Percentiles rank a stretch among this genome's conserved stretches.
Conservation (phyloP, 257 asterid species). For the Paraleonurus japonicus region DNA sequence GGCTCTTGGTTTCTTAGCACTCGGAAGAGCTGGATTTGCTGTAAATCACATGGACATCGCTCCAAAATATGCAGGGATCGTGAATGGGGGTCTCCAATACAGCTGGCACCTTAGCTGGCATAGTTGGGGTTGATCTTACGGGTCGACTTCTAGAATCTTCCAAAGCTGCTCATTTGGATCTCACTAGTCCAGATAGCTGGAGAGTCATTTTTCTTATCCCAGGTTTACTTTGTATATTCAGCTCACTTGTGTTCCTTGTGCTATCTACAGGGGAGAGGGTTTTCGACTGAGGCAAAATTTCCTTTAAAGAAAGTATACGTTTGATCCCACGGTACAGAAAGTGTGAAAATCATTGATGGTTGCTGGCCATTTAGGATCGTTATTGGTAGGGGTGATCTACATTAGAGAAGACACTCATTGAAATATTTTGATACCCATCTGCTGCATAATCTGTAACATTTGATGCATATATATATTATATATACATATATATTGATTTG, state of each 20-base stretch:
- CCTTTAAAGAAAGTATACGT: not conserved
- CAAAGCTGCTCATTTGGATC: conserved; percentile 63
- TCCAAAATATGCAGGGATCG: conserved; percentile 91
- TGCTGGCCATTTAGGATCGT: conserved; percentile 1
- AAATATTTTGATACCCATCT: not conserved
- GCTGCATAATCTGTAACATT: conserved; percentile 19
- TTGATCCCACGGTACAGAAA: not conserved
- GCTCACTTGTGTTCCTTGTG: conserved; percentile 68
- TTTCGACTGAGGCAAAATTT: conserved; percentile 56
- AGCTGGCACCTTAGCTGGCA: conserved; percentile 90
- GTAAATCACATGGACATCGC: conserved; percentile 91
- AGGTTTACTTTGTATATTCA: conserved; percentile 69
- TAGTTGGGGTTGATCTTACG: conserved; percentile 88
- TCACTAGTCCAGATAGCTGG: conserved; percentile 85
- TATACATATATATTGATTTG: not conserved
- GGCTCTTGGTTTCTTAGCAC: conserved; percentile 88
- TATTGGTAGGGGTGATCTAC: not conserved
- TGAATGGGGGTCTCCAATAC: conserved; percentile 93
- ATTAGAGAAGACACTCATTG: not conserved
- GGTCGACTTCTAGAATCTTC: conserved; percentile 91
- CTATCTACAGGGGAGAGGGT: conserved; percentile 79
- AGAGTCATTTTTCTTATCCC: conserved; percentile 70
- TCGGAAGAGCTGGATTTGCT: conserved; percentile 94
- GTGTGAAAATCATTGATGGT: conserved; percentile 3
- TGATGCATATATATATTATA: conserved; percentile 6